A percentile compares a stretch with the other conserved stretches of the same genome.
phyloP scores from a whole-genome alignment of 106 monocot species.

The Dendrobium catenatum region DNA sequence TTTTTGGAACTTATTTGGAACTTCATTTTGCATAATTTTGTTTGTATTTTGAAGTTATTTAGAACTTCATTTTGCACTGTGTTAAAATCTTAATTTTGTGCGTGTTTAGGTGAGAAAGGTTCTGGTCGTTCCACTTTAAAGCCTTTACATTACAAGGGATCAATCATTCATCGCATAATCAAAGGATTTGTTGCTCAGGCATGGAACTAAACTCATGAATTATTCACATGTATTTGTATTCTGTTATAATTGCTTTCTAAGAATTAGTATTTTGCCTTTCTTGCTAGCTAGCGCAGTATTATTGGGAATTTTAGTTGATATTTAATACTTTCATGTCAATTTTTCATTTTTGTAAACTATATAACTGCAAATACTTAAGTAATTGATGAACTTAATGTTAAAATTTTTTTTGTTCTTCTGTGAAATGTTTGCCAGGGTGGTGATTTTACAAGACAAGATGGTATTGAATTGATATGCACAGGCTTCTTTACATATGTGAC shows the following conservation, averaged over 20 bases:
- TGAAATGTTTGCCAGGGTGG: conserved; percentile 35
- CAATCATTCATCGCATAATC: conserved; percentile 42
- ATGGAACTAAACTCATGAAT: conserved; percentile 5
- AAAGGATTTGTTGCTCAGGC: conserved; percentile 46
- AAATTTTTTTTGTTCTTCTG: background rate
- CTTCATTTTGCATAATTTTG: background rate
- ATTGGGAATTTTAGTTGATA: background rate
- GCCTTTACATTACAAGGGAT: conserved; percentile 39
- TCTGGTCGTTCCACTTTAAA: conserved; percentile 30
- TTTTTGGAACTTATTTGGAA: background rate
- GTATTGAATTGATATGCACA: conserved; percentile 38
- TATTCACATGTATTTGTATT: background rate
- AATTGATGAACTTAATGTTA: background rate
- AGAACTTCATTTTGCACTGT: background rate
- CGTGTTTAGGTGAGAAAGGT: conserved; percentile 33
- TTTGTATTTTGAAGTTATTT: background rate
- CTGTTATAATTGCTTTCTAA: background rate
- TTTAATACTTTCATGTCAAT: background rate
- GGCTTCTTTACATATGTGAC: conserved; percentile 35
- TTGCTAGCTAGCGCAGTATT: background rate
- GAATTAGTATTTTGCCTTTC: background rate
- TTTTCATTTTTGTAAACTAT: background rate
- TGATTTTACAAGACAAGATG: conserved; percentile 44
- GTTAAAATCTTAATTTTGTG: background rate
- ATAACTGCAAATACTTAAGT: background rate